phyloP scores from a whole-genome alignment of 208 protist genomes.

The Trichomonas vaginalis region DNA sequence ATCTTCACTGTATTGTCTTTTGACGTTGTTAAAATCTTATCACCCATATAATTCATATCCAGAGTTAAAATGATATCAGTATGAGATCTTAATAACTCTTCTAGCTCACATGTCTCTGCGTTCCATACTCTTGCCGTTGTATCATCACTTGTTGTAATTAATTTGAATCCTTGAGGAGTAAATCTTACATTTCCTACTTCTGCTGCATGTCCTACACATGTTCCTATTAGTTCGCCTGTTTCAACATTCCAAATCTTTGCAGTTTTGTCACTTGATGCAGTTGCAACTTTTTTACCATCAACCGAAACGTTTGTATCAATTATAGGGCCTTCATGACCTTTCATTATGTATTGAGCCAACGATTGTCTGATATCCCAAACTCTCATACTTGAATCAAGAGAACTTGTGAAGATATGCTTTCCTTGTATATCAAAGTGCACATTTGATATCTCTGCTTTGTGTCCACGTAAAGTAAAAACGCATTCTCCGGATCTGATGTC shows the following conservation, averaged over 20 bases:
- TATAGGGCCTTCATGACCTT: not conserved
- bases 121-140: not conserved
- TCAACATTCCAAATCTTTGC: not conserved
- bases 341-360: not conserved
- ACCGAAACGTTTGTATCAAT: not conserved
- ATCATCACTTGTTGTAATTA: not conserved
- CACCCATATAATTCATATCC: not conserved
- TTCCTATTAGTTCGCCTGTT: not conserved
- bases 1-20: not conserved
- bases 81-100: not conserved
- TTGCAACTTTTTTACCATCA: not conserved
- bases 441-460: not conserved
- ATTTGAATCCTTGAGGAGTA: not conserved
- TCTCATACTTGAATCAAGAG: not conserved
- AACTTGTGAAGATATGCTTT: not conserved
- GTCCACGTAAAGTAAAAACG: constrained; percentile 24
- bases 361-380: not conserved
- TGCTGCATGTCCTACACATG: not conserved
- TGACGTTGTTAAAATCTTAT: not conserved
- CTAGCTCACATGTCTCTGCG: not conserved
- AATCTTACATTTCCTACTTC: not conserved
- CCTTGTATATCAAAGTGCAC: not conserved
- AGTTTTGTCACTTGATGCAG: not conserved
- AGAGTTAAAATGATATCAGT: not conserved
- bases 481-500: constrained; percentile 61